Conservation (phyloP, 2,329 filamentous ascomycete species). For the Orbilia oligospora region DNA sequence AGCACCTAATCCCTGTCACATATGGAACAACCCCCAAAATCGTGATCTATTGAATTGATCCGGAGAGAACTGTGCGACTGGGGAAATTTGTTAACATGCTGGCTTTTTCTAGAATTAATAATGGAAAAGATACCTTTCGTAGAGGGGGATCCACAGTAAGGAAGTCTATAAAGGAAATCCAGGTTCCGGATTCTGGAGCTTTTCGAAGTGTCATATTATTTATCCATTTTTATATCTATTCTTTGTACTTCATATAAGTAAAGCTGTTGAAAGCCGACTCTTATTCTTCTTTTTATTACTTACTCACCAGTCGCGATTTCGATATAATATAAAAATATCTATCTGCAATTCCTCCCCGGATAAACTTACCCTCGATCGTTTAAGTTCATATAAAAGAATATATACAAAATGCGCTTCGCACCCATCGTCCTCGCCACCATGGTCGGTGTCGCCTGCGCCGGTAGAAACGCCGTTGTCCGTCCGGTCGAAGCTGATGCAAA, state of each 20-base stretch:
- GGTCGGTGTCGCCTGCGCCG: slow-evolving; percentile 23
- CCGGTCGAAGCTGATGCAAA: background rate
- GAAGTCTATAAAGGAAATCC: background rate
- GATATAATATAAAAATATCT: too few species aligned
- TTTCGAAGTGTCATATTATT: background rate
- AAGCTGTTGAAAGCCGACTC: too few species aligned
- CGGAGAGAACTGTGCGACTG: slow-evolving; percentile 8
- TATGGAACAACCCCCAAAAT: slow-evolving; percentile 48
- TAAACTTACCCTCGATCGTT: too few species aligned
- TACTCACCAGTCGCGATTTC: too few species aligned
- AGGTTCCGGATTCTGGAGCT: background rate
- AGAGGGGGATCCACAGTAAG: background rate
- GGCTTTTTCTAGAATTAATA: slow-evolving; percentile 59
- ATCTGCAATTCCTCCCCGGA: too few species aligned
- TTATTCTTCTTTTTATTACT: too few species aligned
- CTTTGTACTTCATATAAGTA: background rate
- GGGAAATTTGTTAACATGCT: slow-evolving; percentile 43
- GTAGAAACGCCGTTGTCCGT: slow-evolving; percentile 18
- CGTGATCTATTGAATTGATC: slow-evolving; percentile 50
- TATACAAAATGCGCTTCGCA: slow-evolving; percentile 36
- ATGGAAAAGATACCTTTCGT: slow-evolving; percentile 4
- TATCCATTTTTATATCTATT: background rate
- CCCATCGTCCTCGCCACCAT: slow-evolving; percentile 20
- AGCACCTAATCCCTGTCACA: slow-evolving; percentile 53
- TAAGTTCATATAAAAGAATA: background rate